Evolutionary conservation across 352 stramenopile genomes (phyloP).

Genomic region (Phytophthora constricta): DNA sequence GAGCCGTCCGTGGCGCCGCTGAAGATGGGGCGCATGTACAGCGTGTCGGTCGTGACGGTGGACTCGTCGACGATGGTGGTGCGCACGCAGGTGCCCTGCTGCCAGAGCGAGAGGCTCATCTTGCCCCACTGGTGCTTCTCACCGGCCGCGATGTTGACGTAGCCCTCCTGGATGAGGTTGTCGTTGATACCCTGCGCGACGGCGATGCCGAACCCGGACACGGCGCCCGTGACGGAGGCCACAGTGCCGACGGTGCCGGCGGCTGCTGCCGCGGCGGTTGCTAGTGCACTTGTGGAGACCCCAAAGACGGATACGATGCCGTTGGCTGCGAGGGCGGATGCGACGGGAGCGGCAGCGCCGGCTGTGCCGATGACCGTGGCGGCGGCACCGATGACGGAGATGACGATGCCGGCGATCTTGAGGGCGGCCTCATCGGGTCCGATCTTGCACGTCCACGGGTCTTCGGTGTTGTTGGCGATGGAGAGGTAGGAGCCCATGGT

Average conservation of each 20-base stretch:
- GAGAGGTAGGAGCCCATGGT: conserved; percentile 55
- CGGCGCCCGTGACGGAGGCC: conserved; percentile 17
- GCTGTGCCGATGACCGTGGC: conserved; percentile 37
- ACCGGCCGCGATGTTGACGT: conserved; percentile 37
- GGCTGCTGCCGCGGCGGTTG: conserved; percentile 20
- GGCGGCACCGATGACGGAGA: conserved; percentile 11
- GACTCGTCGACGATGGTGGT: conserved; percentile 48
- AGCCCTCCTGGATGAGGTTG: conserved; percentile 30
- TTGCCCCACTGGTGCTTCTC: conserved; percentile 45
- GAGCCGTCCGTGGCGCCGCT: conserved; percentile 49
- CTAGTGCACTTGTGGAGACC: conserved; percentile 37
- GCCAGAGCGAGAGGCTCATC: conserved; percentile 56
- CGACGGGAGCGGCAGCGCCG: conserved; percentile 37
- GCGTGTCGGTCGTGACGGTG: conserved; percentile 43
- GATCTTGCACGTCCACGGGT: conserved; percentile 50
- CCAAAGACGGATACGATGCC: conserved; percentile 42
- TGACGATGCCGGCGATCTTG: conserved; percentile 38
- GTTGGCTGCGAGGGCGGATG: conserved; percentile 27
- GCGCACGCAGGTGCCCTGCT: conserved; percentile 51
- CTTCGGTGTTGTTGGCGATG: conserved; percentile 51
- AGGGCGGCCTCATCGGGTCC: conserved; percentile 47
- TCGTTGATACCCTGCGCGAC: conserved; percentile 31
- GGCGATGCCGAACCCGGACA: conserved; percentile 32
- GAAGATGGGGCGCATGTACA: conserved; percentile 68
- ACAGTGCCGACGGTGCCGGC: conserved; percentile 21